Evolutionary conservation across 1,284 basidiomycete species (phyloP).

Genomic region (Pyrrhoderma lamaoense): DNA sequence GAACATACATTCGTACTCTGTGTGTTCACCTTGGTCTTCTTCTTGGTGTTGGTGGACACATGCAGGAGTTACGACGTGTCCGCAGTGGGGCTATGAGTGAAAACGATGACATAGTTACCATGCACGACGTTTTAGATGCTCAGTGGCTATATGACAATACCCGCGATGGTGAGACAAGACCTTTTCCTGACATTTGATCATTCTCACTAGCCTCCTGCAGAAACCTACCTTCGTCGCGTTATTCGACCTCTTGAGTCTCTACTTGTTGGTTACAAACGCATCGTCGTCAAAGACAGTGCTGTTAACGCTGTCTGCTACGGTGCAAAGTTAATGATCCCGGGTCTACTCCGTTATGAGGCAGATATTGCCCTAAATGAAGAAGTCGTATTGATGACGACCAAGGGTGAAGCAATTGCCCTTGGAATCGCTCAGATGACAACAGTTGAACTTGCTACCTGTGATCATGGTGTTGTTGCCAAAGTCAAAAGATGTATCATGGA

Average conservation of each 20-base stretch:
- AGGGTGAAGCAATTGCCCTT: constrained; percentile 98
- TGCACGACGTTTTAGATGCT: constrained; percentile 99
- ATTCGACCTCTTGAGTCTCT: constrained; percentile 94
- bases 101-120: constrained; percentile 97
- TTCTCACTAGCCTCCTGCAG: constrained; percentile 34
- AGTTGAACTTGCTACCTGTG: constrained; percentile 95
- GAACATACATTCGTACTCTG: constrained; percentile 96
- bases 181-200: neutral
- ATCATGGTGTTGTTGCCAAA: constrained; percentile 98
- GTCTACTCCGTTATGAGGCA: constrained; percentile 92
- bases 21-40: constrained; percentile 96
- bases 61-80: constrained; percentile 97
- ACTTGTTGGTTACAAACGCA: constrained; percentile 94
- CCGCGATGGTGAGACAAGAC: constrained; percentile 70
- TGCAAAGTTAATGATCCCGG: constrained; percentile 99
- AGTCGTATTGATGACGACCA: constrained; percentile 99
- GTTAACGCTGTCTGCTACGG: constrained; percentile 99
- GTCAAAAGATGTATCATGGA: constrained; percentile 99
- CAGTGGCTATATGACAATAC: constrained; percentile 99
- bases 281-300: constrained; percentile 98
- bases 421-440: constrained; percentile 99
- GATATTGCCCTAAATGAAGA: constrained; percentile 97
- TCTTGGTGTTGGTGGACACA: constrained; percentile 96
- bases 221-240: constrained; percentile 93
- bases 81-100: constrained; percentile 95